Conservation (phyloP, 140 eudicot genomes). For the Cichorium intybus region DNA sequence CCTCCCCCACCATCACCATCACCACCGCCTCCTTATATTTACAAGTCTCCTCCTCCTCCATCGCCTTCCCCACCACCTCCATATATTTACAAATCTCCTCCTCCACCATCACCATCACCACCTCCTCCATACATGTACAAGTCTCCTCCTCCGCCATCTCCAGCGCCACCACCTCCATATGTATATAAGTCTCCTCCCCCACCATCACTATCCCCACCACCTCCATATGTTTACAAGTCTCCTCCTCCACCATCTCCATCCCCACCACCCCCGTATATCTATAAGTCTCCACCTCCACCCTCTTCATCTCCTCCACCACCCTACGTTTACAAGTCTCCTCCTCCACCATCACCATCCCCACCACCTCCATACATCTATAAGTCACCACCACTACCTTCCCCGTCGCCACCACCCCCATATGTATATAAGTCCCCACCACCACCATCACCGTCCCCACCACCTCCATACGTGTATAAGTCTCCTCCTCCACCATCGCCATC, state of each 20-base stretch:
- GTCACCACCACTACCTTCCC: constrained; percentile 13
- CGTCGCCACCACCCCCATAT: constrained; percentile 12
- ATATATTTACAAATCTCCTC: constrained; percentile 11
- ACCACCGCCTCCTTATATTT: neutral
- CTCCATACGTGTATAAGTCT: constrained; percentile 2
- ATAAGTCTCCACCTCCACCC: constrained; percentile 16
- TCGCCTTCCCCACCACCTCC: too few relatives aligned
- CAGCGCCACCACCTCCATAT: constrained; percentile 2
- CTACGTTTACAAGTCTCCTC: neutral
- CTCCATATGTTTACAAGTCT: constrained; percentile 8
- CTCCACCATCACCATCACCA: neutral
- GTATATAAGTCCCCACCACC: constrained; percentile 5
- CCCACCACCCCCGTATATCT: neutral
- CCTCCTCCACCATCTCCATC: constrained; percentile 15
- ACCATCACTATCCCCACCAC: constrained; percentile 16
- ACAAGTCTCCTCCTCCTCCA: too few relatives aligned
- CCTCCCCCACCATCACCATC: constrained; percentile 12
- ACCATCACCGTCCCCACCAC: constrained; percentile 10
- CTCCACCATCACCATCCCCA: neutral
- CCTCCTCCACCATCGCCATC: constrained; percentile 14
- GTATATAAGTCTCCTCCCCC: constrained; percentile 15
- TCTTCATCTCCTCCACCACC: constrained; percentile 16
- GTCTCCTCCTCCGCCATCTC: constrained; percentile 18
- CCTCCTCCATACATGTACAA: constrained; percentile 5
- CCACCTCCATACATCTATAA: constrained; percentile 12